Conservation (phyloP, 169 alveolate species). For the Blepharisma undulans region DNA sequence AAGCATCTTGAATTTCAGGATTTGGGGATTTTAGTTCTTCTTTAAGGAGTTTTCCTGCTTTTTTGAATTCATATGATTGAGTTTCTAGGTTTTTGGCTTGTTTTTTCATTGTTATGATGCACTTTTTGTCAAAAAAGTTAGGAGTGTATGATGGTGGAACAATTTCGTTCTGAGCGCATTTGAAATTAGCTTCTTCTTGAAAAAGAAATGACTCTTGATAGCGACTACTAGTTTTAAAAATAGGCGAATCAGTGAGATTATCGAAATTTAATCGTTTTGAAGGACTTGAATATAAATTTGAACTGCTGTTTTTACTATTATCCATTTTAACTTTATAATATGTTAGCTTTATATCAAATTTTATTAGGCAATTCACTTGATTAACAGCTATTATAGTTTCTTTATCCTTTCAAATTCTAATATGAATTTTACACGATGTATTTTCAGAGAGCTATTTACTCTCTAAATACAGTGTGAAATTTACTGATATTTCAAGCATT, state of each 20-base stretch:
- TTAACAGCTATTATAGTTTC: too few species aligned
- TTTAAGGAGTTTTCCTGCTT: not conserved
- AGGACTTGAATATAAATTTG: not conserved
- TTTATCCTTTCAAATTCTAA: too few species aligned
- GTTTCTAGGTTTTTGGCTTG: not conserved
- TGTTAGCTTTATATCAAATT: not conserved
- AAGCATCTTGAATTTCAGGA: not conserved
- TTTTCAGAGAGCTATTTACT: too few species aligned
- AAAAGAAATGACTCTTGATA: not conserved
- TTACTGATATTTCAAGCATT: too few species aligned
- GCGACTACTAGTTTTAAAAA: not conserved
- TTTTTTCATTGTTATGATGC: not conserved
- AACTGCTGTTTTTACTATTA: not conserved
- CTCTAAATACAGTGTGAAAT: too few species aligned
- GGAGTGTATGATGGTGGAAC: not conserved
- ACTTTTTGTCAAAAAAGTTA: not conserved
- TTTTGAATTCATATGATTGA: not conserved
- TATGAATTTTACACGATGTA: too few species aligned
- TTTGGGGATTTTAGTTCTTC: not conserved
- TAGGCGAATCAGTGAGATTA: not conserved
- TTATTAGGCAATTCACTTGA: not conserved
- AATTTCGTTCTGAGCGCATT: not conserved
- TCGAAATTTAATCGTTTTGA: not conserved
- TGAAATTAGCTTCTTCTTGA: not conserved
- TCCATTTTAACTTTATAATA: not conserved